Conservation (phyloP, 441 rosid genomes). For the Capsella rubella region DNA sequence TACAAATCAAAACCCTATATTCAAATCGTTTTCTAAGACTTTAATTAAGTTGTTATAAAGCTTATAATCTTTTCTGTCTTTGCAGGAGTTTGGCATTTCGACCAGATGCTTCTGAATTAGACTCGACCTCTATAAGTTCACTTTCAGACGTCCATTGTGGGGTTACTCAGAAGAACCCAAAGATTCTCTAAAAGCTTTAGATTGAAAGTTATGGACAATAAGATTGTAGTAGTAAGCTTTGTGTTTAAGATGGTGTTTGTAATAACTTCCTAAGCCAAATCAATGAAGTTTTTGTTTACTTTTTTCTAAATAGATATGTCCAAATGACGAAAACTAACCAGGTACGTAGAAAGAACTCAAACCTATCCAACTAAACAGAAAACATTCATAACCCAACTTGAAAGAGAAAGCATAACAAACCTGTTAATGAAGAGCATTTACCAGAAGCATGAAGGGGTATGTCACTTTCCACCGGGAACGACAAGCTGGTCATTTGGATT, state of each 20-base stretch:
- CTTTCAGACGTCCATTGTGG: slow-evolving; percentile 27
- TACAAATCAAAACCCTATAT: slow-evolving; percentile 26
- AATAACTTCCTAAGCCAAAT: slow-evolving; percentile 37
- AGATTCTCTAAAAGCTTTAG: slow-evolving; percentile 39
- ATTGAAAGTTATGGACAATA: slow-evolving; percentile 34
- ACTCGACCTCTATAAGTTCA: slow-evolving; percentile 22
- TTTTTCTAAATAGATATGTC: background rate
- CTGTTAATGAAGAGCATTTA: slow-evolving; percentile 18
- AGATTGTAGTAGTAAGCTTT: slow-evolving; percentile 38
- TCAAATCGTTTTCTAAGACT: slow-evolving; percentile 1
- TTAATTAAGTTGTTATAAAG: background rate
- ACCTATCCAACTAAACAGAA: slow-evolving; percentile 1
- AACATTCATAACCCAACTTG: background rate
- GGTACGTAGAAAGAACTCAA: background rate
- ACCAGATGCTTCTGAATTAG: slow-evolving; percentile 64
- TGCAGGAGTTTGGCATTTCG: slow-evolving; percentile 82
- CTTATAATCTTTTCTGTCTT: slow-evolving; percentile 8
- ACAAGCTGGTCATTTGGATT: slow-evolving; percentile 10
- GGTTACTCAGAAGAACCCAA: slow-evolving; percentile 27
- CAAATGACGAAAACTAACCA: slow-evolving; percentile 4
- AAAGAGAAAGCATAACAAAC: slow-evolving; percentile 25
- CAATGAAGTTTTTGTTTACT: slow-evolving; percentile 19
- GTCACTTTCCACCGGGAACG: background rate
- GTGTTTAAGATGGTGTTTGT: slow-evolving; percentile 43
- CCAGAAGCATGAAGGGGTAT: slow-evolving; percentile 3